Evolutionary conservation across 1,139 yeast genomes (phyloP).

Genomic region (Candida tropicalis): DNA sequence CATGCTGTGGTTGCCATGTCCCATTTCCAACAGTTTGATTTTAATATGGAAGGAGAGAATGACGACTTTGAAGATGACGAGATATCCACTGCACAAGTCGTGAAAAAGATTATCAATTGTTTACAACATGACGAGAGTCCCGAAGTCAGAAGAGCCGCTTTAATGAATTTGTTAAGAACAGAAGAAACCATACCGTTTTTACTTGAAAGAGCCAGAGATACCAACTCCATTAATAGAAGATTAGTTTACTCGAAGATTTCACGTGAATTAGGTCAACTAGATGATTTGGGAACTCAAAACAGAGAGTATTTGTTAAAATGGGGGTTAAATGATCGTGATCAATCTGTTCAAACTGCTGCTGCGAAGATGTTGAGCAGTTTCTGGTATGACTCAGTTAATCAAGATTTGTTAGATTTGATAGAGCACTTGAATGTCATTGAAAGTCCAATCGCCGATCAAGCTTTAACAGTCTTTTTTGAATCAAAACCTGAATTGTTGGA

Average conservation of each 20-base stretch:
- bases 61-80: constrained; percentile 25
- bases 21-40: constrained; percentile 63
- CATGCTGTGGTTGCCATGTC: constrained; percentile 84
- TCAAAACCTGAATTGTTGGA: constrained; percentile 63
- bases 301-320: constrained; percentile 72
- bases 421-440: constrained; percentile 67
- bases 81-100: constrained; percentile 29
- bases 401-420: constrained; percentile 71
- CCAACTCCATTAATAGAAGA: constrained; percentile 70
- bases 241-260: constrained; percentile 70
- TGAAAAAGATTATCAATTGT: constrained; percentile 53
- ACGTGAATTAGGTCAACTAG: constrained; percentile 61
- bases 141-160: constrained; percentile 86
- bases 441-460: constrained; percentile 65
- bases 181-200: constrained; percentile 57
- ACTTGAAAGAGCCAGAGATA: constrained; percentile 83
- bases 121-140: constrained; percentile 81
- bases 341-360: constrained; percentile 71
- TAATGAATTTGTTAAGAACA: constrained; percentile 66
- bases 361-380: constrained; percentile 64
- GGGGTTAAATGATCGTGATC: constrained; percentile 90
- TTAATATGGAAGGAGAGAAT: constrained; percentile 45
- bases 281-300: constrained; percentile 54
- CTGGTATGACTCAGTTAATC: constrained; percentile 73
- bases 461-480: constrained; percentile 64